These are phyloP conservation scores for Pinus tabuliformis DNA, from an alignment of 75 land plant species.

Conservation along the genomic window DNA sequence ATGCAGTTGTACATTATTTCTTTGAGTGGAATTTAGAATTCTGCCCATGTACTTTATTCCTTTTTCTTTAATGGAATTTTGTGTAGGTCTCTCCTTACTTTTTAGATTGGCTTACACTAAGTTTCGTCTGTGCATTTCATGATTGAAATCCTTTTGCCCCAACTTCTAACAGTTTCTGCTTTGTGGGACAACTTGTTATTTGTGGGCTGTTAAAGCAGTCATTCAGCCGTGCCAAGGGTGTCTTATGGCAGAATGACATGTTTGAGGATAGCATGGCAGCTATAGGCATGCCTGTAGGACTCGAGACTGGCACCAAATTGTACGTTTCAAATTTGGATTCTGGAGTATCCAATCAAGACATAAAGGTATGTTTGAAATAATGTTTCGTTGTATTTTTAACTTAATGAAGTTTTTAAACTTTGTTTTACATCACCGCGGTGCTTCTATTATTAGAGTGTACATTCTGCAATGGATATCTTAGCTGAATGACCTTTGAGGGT, in stretches of 20 bases:
- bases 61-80: neutral
- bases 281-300: conserved; percentile 34
- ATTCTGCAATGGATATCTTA: too few species aligned
- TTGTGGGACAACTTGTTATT: neutral
- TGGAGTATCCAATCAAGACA: conserved; percentile 81
- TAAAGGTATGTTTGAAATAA: conserved; percentile 43
- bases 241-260: conserved; percentile 61
- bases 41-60: neutral
- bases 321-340: conserved; percentile 73
- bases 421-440: neutral
- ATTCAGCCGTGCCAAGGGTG: conserved; percentile 43
- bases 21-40: neutral
- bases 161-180: neutral
- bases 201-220: conserved; percentile 32
- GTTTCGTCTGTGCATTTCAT: neutral
- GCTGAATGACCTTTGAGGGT: too few species aligned
- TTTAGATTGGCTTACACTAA: neutral
- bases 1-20: too few species aligned
- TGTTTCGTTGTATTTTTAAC: too few species aligned
- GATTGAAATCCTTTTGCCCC: too few species aligned
- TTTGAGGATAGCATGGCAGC: conserved; percentile 58
- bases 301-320: conserved; percentile 64
- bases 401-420: too few species aligned
- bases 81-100: neutral
- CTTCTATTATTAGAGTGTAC: too few species aligned